Conservation (phyloP, 2,329 filamentous ascomycete species). For the Pseudocercospora musae region DNA sequence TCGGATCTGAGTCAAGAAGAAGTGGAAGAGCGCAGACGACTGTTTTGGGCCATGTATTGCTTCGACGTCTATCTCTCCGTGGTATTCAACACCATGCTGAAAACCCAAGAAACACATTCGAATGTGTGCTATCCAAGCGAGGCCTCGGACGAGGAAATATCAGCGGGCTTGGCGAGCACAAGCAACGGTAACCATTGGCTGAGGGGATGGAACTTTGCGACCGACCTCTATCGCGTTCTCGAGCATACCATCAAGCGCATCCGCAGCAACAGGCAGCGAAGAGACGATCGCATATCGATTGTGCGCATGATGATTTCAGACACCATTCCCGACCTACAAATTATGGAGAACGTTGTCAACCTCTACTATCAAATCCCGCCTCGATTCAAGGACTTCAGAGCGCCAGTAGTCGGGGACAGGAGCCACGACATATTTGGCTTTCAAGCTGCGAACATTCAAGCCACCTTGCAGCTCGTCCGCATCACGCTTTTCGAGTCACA, state of each 20-base stretch:
- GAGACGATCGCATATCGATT: constrained; percentile 25
- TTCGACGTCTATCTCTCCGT: constrained; percentile 55
- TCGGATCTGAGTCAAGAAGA: constrained; percentile 45
- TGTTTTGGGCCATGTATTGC: constrained; percentile 58
- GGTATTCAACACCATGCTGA: constrained; percentile 50
- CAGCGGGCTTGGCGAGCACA: constrained; percentile 23
- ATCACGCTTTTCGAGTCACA: constrained; percentile 42
- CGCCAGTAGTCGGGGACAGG: constrained; percentile 33
- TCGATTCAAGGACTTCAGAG: constrained; percentile 31
- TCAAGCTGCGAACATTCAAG: constrained; percentile 51
- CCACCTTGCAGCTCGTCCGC: constrained; percentile 48
- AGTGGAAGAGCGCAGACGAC: constrained; percentile 47
- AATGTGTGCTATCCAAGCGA: constrained; percentile 50
- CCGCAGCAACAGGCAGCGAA: constrained; percentile 19
- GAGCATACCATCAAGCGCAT: constrained; percentile 46
- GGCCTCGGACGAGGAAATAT: constrained; percentile 47
- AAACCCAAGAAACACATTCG: constrained; percentile 46
- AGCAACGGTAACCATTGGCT: constrained; percentile 45
- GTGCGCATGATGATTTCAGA: constrained; percentile 28
- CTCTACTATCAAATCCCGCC: constrained; percentile 32
- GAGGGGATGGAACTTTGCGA: constrained; percentile 57
- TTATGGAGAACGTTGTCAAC: constrained; percentile 29
- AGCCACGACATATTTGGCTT: constrained; percentile 45
- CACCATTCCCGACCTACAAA: constrained; percentile 26
- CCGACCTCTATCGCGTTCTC: constrained; percentile 55